Conservation (phyloP, 208 protist genomes). For the Wallacemonas rigidus region DNA sequence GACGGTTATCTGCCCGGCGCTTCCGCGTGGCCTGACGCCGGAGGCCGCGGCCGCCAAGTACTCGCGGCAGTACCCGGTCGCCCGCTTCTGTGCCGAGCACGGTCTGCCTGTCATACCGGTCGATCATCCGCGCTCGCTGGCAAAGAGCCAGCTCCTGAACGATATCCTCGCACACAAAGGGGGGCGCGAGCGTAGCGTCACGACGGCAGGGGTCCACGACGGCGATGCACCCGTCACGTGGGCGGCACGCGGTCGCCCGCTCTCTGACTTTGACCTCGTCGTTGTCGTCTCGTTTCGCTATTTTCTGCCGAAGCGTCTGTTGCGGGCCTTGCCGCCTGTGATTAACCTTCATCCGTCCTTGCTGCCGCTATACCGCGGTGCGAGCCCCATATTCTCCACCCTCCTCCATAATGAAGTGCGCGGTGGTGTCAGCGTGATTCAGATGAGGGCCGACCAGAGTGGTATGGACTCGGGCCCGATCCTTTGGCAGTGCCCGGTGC, state of each 20-base stretch:
- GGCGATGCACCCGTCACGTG: slow-evolving; percentile 21
- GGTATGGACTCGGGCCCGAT: slow-evolving; percentile 82
- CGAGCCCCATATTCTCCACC: slow-evolving; percentile 87
- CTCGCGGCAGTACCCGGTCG: slow-evolving; percentile 76
- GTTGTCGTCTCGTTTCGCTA: slow-evolving; percentile 90
- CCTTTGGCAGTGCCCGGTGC: slow-evolving; percentile 74
- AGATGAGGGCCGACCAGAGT: slow-evolving; percentile 48
- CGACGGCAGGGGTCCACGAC: no score
- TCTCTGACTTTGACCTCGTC: slow-evolving; percentile 68
- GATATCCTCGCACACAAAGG: slow-evolving; percentile 41
- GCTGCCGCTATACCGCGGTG: slow-evolving; percentile 85
- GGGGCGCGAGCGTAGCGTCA: neutral
- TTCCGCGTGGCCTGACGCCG: slow-evolving; percentile 51
- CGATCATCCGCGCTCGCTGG: slow-evolving; percentile 67
- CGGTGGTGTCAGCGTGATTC: slow-evolving; percentile 79
- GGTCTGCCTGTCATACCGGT: slow-evolving; percentile 66
- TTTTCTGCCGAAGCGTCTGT: slow-evolving; percentile 67
- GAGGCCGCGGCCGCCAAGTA: slow-evolving; percentile 34
- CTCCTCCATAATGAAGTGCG: slow-evolving; percentile 68
- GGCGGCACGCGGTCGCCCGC: slow-evolving; percentile 31
- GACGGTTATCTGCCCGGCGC: slow-evolving; percentile 73
- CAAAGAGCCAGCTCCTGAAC: slow-evolving; percentile 47
- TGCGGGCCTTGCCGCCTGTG: slow-evolving; percentile 62
- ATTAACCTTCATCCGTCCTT: slow-evolving; percentile 92
- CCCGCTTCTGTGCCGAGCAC: slow-evolving; percentile 67